A percentile compares a stretch with the other conserved stretches of the same genome.
These are phyloP conservation scores for Hypsizygus ulmarius DNA, from an alignment of 1,284 basidiomycete species.

Conservation along the genomic window DNA sequence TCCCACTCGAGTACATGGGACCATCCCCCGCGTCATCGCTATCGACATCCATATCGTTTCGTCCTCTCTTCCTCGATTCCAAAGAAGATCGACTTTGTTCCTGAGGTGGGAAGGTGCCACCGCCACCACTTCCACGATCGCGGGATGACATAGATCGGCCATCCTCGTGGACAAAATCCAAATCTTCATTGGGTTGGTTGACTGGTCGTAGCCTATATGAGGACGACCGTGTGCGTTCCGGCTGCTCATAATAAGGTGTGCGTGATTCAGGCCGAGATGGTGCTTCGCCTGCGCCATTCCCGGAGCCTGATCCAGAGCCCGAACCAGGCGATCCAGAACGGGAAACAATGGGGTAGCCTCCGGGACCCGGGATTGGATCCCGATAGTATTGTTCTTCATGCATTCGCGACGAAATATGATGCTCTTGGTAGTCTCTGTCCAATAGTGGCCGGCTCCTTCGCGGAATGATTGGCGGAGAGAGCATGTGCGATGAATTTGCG, in stretches of 20 bases:
- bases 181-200: slow-evolving; percentile 42
- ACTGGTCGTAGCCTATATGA: slow-evolving; percentile 45
- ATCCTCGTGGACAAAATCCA: slow-evolving; percentile 50
- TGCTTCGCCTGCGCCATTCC: slow-evolving; percentile 38
- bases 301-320: slow-evolving; percentile 44
- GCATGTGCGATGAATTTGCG: slow-evolving; percentile 22
- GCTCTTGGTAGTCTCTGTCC: slow-evolving; percentile 35
- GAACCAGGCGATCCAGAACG: slow-evolving; percentile 56
- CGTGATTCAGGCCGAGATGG: slow-evolving; percentile 49
- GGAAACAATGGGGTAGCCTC: slow-evolving; percentile 38
- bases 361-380: slow-evolving; percentile 34
- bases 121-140: slow-evolving; percentile 28
- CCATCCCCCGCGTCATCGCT: slow-evolving; percentile 39
- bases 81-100: slow-evolving; percentile 31
- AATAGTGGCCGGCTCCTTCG: slow-evolving; percentile 36
- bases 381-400: slow-evolving; percentile 49
- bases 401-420: slow-evolving; percentile 36
- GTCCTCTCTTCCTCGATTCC: slow-evolving; percentile 52
- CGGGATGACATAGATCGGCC: slow-evolving; percentile 35
- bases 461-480: slow-evolving; percentile 41
- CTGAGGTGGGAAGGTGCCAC: slow-evolving; percentile 26
- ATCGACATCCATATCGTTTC: slow-evolving; percentile 62
- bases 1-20: slow-evolving; percentile 29
- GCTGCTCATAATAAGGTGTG: slow-evolving; percentile 41
- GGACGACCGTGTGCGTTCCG: slow-evolving; percentile 35